These are phyloP conservation scores for Amauroascus verrucosus DNA, from an alignment of 2,329 filamentous ascomycete species.

Conservation along the genomic window DNA sequence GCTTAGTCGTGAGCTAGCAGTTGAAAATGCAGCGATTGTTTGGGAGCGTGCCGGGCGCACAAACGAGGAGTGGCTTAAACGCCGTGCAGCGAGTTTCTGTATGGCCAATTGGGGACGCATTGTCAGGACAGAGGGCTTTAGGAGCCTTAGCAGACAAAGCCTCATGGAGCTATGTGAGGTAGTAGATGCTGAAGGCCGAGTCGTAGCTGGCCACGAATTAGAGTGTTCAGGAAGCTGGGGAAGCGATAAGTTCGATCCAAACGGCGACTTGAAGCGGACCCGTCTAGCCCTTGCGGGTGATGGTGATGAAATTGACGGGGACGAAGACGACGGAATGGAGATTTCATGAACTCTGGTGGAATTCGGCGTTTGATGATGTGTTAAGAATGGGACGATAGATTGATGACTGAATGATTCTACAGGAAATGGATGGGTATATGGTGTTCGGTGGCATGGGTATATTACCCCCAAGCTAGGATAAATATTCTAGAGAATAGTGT, in stretches of 20 bases:
- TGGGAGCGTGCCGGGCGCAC: conserved; percentile 91
- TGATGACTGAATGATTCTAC: conserved; percentile 1
- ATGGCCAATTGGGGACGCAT: conserved; percentile 91
- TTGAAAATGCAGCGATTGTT: conserved; percentile 87
- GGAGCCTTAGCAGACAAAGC: conserved; percentile 64
- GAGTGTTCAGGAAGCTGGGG: conserved; percentile 49
- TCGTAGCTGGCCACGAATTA: conserved; percentile 78
- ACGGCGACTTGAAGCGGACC: conserved; percentile 25
- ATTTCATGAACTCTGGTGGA: conserved; percentile 23
- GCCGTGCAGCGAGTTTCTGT: conserved; percentile 77
- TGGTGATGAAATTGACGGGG: conserved; percentile 36
- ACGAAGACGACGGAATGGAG: conserved; percentile 42
- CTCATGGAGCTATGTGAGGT: conserved; percentile 89
- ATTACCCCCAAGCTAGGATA: background rate
- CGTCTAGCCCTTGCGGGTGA: conserved; percentile 27
- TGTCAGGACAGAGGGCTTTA: conserved; percentile 79
- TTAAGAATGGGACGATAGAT: background rate
- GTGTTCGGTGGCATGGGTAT: background rate
- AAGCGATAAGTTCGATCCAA: conserved; percentile 36
- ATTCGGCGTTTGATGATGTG: background rate
- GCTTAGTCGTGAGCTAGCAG: conserved; percentile 79
- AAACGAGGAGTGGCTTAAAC: conserved; percentile 86
- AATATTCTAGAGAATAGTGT: too few relatives aligned
- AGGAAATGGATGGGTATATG: background rate
- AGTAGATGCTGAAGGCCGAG: conserved; percentile 82